phyloP scores from a whole-genome alignment of 1,139 yeast genomes.

The Pichia cactophila region DNA sequence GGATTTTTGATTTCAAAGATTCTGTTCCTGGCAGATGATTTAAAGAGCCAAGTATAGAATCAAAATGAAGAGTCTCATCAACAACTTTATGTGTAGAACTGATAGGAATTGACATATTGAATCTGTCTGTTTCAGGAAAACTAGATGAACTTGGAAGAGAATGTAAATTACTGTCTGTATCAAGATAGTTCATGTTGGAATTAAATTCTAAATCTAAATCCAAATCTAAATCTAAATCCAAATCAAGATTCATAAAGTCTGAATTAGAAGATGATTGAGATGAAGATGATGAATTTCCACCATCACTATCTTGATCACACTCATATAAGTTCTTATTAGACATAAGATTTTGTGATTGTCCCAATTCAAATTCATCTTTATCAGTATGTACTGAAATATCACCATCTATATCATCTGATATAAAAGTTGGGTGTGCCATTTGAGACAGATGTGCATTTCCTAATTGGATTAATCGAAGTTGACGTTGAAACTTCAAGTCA shows the following conservation, averaged over 20 bases:
- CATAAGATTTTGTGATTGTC: neutral
- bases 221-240: neutral
- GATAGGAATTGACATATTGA: constrained; percentile 2
- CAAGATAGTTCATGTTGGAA: neutral
- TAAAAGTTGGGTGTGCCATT: constrained; percentile 2
- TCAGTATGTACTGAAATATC: neutral
- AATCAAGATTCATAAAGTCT: neutral
- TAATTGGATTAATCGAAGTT: constrained; percentile 6
- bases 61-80: neutral
- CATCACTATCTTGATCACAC: neutral
- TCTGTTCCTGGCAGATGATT: neutral
- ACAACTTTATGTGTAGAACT: neutral
- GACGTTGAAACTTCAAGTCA: constrained; percentile 9
- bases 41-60: neutral
- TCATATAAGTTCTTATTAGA: neutral
- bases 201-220: constrained; percentile 1
- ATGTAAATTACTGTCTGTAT: neutral
- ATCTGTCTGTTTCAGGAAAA: neutral
- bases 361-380: neutral
- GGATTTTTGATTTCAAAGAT: neutral
- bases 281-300: too few species aligned
- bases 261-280: neutral
- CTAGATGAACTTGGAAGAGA: too few species aligned
- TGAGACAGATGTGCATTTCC: constrained; percentile 4
- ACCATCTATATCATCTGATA: neutral